These are phyloP conservation scores for Edaphochlamys debaryana DNA, from an alignment of 139 green algal genomes.

Conservation along the genomic window DNA sequence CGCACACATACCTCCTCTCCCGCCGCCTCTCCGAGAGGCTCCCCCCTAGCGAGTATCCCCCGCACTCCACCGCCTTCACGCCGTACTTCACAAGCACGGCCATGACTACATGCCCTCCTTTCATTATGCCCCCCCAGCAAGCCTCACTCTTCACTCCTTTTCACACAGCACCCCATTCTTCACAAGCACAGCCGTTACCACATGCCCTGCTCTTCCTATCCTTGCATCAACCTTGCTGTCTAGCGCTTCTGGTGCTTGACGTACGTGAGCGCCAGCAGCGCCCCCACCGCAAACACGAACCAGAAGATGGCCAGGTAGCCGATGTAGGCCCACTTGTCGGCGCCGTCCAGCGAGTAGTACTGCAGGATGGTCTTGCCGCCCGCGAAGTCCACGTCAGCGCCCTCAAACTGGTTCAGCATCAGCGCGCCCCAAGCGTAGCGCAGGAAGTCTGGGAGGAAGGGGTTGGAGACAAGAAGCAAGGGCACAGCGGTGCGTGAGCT, in stretches of 20 bases:
- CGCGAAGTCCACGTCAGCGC: conserved; percentile 18
- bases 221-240: not conserved
- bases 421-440: conserved; percentile 64
- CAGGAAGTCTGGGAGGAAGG: conserved; percentile 53
- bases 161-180: too few species aligned
- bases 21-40: too few species aligned
- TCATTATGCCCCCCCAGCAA: too few species aligned
- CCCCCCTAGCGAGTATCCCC: too few species aligned
- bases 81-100: too few species aligned
- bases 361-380: not conserved
- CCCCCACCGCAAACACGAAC: conserved; percentile 10
- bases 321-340: conserved; percentile 40
- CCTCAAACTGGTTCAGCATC: conserved; percentile 74
- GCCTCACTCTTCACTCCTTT: too few species aligned
- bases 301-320: conserved; percentile 46
- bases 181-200: too few species aligned
- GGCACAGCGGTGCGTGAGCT: too few species aligned
- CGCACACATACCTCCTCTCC: too few species aligned
- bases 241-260: conserved; percentile 44
- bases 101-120: too few species aligned
- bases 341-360: conserved; percentile 32
- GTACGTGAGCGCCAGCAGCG: conserved; percentile 29
- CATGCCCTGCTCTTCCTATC: too few species aligned
- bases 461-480: not conserved
- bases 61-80: too few species aligned